Evolutionary conservation across 208 protist genomes (phyloP), one percentile per base, ranked within the genome.

Genomic region (Trypanosoma conorhini): DNA sequence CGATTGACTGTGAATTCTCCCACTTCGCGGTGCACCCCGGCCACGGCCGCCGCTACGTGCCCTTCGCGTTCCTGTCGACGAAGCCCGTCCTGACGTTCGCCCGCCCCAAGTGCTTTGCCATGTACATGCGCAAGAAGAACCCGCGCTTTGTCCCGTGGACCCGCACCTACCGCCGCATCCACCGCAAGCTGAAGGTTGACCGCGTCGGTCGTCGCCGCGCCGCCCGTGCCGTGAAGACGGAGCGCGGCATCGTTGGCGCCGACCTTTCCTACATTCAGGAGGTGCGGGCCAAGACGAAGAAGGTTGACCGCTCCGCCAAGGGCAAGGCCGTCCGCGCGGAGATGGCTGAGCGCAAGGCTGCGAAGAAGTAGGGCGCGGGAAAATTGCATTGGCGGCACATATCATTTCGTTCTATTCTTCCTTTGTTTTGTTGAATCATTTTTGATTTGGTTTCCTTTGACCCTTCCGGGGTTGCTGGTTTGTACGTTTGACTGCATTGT

Each of bases 81-180:
- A 96, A 95, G 91, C 94, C 94, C 59, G 94, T 97, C 74, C 87
- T 97, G 86, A 93, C 92, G 61, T 97, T 97, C 84, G 77, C 85
- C 59, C 81, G 83, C 74, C 87, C 88, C 56, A 96, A 96, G 88
- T 95, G 91, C 85, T 88, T 92, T 62, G 89, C 80, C 44, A 77
- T 96, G 81, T 97, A 95, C 91, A 90, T 93, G 86, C 88, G 89
- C 81, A 97, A 97, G 91, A 97, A 96, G 91, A 97, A 97, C 89
- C 92, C 94, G 62, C 89, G 92, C 72, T 95, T 94, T 81, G 66
- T 97, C 66, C 80, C 82, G 72, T 97, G 94, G 94, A 97, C 94
- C 77, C 87, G 89, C 82, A 92, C 92, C 73, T 97, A 96, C 92
- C 91, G 94, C 76, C 88, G 91, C 74, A 91, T 96, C 58, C 86